These are phyloP conservation scores for Cubamyces lactineus DNA, from an alignment of 768 basidiomycete genomes.

Conservation along the genomic window DNA sequence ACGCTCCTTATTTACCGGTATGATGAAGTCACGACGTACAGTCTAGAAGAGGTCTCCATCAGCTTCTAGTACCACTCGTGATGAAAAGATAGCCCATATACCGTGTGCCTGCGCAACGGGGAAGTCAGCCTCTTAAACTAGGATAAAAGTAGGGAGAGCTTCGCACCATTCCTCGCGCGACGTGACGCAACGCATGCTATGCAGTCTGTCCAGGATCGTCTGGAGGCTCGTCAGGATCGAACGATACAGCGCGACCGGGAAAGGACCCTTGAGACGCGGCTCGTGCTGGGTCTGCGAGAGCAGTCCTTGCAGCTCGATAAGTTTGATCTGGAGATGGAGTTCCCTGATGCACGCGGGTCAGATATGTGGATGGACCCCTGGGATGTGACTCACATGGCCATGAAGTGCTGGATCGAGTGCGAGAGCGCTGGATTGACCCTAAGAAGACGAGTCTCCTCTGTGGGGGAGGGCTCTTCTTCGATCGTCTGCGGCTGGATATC, in stretches of 20 bases:
- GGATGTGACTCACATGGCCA: slow-evolving; percentile 74
- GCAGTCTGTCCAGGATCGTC: slow-evolving; percentile 84
- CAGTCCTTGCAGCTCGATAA: slow-evolving; percentile 85
- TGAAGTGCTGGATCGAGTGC: slow-evolving; percentile 80
- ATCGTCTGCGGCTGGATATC: slow-evolving; percentile 9
- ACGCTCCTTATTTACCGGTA: slow-evolving; percentile 87
- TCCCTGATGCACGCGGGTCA: slow-evolving; percentile 62
- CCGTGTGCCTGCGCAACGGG: slow-evolving; percentile 64
- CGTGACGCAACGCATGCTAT: slow-evolving; percentile 97
- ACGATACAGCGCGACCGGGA: slow-evolving; percentile 85
- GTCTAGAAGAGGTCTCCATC: slow-evolving; percentile 46
- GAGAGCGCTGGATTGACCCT: slow-evolving; percentile 48
- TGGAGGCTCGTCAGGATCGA: slow-evolving; percentile 82
- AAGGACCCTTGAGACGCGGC: slow-evolving; percentile 93
- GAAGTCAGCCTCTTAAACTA: slow-evolving; percentile 6
- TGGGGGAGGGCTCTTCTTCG: slow-evolving; percentile 31
- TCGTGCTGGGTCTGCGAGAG: slow-evolving; percentile 90
- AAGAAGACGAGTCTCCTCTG: slow-evolving; percentile 39
- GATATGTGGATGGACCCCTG: background rate
- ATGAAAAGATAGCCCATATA: slow-evolving; percentile 35
- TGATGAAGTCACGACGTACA: slow-evolving; percentile 84
- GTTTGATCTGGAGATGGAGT: slow-evolving; percentile 87
- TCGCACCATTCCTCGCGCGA: slow-evolving; percentile 90
- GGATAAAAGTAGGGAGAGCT: slow-evolving; percentile 14
- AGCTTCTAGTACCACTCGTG: background rate